phyloP scores from a whole-genome alignment of 2,329 filamentous ascomycete species.

The Talaromyces sp. region DNA sequence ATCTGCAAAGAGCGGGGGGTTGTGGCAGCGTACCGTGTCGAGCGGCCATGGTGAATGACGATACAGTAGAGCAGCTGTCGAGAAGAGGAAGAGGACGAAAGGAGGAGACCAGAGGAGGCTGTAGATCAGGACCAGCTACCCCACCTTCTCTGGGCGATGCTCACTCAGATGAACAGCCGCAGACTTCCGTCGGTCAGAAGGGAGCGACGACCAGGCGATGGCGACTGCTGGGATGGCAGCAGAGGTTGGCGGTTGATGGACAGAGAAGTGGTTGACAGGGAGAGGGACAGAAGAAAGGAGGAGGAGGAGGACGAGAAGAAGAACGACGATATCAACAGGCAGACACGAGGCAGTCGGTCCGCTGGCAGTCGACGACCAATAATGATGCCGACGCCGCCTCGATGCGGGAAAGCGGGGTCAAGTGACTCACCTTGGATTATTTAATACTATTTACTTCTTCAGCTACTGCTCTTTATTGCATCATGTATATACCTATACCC shows the following conservation, averaged over 20 bases:
- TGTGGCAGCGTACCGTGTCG: neutral
- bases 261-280: neutral
- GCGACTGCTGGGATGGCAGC: neutral
- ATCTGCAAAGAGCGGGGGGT: neutral
- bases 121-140: neutral
- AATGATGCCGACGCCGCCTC: neutral
- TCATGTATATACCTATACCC: too few relatives aligned
- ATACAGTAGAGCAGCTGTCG: neutral
- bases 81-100: neutral
- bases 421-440: neutral
- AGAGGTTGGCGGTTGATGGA: neutral
- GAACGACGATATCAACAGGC: neutral
- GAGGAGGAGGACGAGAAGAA: neutral
- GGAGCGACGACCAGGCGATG: neutral
- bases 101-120: neutral
- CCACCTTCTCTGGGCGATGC: neutral
- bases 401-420: neutral
- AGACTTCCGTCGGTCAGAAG: neutral
- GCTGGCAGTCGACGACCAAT: neutral
- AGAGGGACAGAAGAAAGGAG: neutral
- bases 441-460: neutral
- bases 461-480: too few relatives aligned
- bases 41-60: neutral
- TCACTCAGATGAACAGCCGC: neutral
- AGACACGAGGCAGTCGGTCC: neutral